Evolutionary conservation across 139 green algal species (phyloP), one percentile per base, ranked within the genome.

Genomic region (Chlorella sorokiniana): DNA sequence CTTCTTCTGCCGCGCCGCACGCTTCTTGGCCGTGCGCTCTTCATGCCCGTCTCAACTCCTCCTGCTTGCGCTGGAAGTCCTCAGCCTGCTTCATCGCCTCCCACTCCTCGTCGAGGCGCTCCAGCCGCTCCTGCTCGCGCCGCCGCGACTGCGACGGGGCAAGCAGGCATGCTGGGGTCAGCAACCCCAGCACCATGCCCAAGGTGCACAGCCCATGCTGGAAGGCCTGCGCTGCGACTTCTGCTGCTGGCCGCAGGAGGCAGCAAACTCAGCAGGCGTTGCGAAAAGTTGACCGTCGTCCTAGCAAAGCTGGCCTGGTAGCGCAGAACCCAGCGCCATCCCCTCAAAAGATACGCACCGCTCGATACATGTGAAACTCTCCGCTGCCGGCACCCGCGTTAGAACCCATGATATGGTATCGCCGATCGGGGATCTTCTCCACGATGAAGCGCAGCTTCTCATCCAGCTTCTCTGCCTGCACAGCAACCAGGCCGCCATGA

Each of bases 341-440:
- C 40, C 37, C 2, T 25, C 29, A 51, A 25, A 56, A n/a, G n/a
- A n/a, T n/a, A 11, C 69, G 42, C 54, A 81, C 45, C 65, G 69
- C 91, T 25, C 94, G 75, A 70, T 98, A 98, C 75, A 93, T 93
- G 78, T 98, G 94, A 75, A 97, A 98, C 62, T 97, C 94, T 29
- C 94, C 91, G 69, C 90, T 95, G 67, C 93, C 93, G n/a, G 94
- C 94, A 10, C 94, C 94, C 33, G 94, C 94, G 78, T 91, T 92
- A 72, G 88, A 94, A 83, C 94, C 93, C 33, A 84, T 90, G 14
- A 95, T 89, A 63, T 96, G 94, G 81, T 93, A 93, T 1, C 92
- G 90, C 3, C 91, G 81, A 20, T 90, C 92, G 29, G 94, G 93
- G 7, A 96, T 85, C 22, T 90, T 90, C 69, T 97, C 91, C 45